Evolutionary conservation across 345 rosid genomes (phyloP).

Genomic region (Salix dunnii): DNA sequence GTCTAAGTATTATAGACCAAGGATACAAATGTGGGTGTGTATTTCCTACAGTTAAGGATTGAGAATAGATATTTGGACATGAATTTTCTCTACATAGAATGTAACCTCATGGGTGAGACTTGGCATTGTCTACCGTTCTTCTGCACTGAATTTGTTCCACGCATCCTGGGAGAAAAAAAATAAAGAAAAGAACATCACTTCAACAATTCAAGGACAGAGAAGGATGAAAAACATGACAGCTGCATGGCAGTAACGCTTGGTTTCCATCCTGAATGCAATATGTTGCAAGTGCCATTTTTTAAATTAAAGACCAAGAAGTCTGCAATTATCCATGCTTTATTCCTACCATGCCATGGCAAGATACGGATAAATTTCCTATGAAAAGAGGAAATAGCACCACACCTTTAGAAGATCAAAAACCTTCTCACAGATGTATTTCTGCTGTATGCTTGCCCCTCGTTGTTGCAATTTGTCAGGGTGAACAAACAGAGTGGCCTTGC

Average conservation of each 20-base stretch:
- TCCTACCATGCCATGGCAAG: not conserved
- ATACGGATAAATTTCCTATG: not conserved
- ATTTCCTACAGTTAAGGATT: not conserved
- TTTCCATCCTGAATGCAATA: not conserved
- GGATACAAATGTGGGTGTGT: not conserved
- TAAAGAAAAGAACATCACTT: not conserved
- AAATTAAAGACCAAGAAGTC: not conserved
- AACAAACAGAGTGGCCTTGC: conserved; percentile 83
- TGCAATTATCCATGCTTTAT: not conserved
- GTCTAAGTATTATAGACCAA: not conserved
- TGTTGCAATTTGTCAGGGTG: conserved; percentile 97
- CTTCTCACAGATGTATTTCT: conserved; percentile 85
- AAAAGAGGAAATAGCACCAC: not conserved
- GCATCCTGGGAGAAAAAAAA: conserved; percentile 21
- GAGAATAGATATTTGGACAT: not conserved
- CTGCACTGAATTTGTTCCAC: conserved; percentile 30
- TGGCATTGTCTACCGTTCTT: conserved; percentile 13
- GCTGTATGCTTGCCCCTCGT: conserved; percentile 87
- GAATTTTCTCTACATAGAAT: not conserved
- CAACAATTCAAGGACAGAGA: not conserved
- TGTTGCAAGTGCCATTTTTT: not conserved
- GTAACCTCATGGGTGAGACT: not conserved
- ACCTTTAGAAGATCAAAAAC: conserved; percentile 97
- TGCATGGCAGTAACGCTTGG: not conserved
- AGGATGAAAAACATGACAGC: not conserved